Percentiles rank a stretch among this genome's conserved stretches.
Evolutionary conservation across 257 asterid species (phyloP).

Genomic region (Henckelia pumila): DNA sequence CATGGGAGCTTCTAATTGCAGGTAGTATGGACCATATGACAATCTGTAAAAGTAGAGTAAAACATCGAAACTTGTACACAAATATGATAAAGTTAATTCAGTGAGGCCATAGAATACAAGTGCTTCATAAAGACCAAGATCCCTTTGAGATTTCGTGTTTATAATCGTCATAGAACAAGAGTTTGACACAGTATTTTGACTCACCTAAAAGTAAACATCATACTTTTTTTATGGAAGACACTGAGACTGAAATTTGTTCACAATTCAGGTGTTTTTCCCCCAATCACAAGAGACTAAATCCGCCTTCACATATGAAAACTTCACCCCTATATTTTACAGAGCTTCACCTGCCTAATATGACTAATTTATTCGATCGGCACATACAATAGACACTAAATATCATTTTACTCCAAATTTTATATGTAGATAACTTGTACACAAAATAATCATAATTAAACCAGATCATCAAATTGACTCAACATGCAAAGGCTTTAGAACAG

Average conservation of each 20-base stretch:
- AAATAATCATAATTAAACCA: neutral
- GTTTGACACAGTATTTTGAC: neutral
- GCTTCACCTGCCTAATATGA: neutral
- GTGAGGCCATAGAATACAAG: neutral
- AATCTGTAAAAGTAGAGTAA: constrained; percentile 43
- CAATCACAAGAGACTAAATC: too few relatives aligned
- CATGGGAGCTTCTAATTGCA: constrained; percentile 72
- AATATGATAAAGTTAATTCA: neutral
- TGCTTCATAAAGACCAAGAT: neutral
- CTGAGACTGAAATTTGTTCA: neutral
- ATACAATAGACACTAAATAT: neutral
- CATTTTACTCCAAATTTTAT: neutral
- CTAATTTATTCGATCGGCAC: neutral
- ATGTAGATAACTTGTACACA: neutral
- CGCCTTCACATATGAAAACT: neutral
- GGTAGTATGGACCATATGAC: constrained; percentile 85
- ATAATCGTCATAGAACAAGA: constrained; percentile 1
- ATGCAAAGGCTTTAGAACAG: neutral
- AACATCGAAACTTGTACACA: neutral
- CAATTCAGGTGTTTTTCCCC: neutral
- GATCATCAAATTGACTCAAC: neutral
- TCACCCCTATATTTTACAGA: neutral
- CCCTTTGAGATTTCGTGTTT: neutral
- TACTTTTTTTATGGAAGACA: neutral
- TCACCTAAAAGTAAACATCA: neutral